Conservation (phyloP, 140 eudicot genomes). For the Flaveria floridana region DNA sequence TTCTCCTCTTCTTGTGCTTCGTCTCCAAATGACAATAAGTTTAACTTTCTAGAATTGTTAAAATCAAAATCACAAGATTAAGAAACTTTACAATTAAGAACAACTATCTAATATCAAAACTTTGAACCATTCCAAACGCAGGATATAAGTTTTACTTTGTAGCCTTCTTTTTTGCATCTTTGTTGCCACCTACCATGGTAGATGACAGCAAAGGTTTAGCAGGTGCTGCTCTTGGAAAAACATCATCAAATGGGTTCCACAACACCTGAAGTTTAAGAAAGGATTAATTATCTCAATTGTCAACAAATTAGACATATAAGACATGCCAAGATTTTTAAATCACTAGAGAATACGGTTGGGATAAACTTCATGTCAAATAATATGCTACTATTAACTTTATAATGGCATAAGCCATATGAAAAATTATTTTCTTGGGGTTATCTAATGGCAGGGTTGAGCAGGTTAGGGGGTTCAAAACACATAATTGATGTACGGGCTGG, state of each 20-base stretch:
- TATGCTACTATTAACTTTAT: background rate
- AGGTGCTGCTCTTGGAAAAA: constrained; percentile 63
- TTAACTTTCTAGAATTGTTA: constrained; percentile 58
- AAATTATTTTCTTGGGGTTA: constrained; percentile 7
- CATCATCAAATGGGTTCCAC: constrained; percentile 97
- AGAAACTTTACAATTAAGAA: background rate
- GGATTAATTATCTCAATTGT: constrained; percentile 4
- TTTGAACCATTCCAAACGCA: constrained; percentile 25
- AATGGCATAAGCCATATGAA: background rate
- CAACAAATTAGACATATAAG: constrained; percentile 16
- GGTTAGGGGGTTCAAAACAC: background rate
- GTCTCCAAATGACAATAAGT: constrained; percentile 91
- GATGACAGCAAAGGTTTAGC: constrained; percentile 51
- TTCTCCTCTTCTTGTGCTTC: constrained; percentile 97
- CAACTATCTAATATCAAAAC: constrained; percentile 10
- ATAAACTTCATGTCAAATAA: background rate
- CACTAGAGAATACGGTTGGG: no score
- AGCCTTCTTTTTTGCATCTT: constrained; percentile 63
- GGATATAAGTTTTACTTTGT: constrained; percentile 56
- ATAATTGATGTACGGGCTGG: background rate
- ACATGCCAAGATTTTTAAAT: background rate
- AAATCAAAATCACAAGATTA: constrained; percentile 7
- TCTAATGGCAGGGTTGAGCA: background rate
- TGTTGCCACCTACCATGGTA: constrained; percentile 43
- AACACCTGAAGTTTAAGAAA: constrained; percentile 50